Evolutionary conservation across 2,329 filamentous ascomycete genomes (phyloP).

Genomic region (Paecilomyces niveus): DNA sequence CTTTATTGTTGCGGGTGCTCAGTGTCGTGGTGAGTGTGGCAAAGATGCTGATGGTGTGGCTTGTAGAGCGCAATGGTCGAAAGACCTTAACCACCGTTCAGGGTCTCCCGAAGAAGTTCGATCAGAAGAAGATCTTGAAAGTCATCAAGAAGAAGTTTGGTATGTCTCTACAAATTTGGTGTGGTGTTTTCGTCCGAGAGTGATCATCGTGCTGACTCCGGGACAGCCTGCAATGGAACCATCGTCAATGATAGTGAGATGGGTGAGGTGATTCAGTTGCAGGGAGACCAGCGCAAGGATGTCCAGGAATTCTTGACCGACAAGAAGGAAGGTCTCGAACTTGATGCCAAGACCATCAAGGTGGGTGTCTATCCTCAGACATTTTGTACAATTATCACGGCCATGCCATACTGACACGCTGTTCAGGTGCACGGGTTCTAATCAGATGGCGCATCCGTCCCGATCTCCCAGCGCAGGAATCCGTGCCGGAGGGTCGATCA

Average conservation of each 20-base stretch:
- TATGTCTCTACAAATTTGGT: conserved; percentile 37
- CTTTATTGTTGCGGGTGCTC: conserved; percentile 1
- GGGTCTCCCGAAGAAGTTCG: conserved; percentile 97
- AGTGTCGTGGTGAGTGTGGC: conserved; percentile 4
- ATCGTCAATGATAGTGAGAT: conserved; percentile 93
- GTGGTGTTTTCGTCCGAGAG: neutral
- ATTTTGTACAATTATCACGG: neutral
- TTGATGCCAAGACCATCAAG: conserved; percentile 97
- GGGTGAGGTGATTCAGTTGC: conserved; percentile 99
- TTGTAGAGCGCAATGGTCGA: conserved; percentile 96
- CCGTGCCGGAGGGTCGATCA: conserved; percentile 31
- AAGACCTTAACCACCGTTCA: conserved; percentile 99
- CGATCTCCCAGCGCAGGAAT: conserved; percentile 35
- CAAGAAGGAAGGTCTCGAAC: conserved; percentile 88
- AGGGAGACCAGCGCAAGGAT: conserved; percentile 98
- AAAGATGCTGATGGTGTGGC: conserved; percentile 14
- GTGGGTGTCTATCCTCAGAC: conserved; percentile 38
- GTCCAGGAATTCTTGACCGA: conserved; percentile 95
- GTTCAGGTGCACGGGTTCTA: conserved; percentile 47
- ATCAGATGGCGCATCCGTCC: conserved; percentile 34
- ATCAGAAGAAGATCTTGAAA: conserved; percentile 99
- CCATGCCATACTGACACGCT: conserved; percentile 3
- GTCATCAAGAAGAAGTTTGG: conserved; percentile 99
- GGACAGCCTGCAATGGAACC: conserved; percentile 95
- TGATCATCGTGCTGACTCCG: conserved; percentile 12